Percentiles rank a stretch among this genome's conserved stretches.
These are phyloP conservation scores for Pleomassaria siparia DNA, from an alignment of 2,329 filamentous ascomycete species.

Conservation along the genomic window DNA sequence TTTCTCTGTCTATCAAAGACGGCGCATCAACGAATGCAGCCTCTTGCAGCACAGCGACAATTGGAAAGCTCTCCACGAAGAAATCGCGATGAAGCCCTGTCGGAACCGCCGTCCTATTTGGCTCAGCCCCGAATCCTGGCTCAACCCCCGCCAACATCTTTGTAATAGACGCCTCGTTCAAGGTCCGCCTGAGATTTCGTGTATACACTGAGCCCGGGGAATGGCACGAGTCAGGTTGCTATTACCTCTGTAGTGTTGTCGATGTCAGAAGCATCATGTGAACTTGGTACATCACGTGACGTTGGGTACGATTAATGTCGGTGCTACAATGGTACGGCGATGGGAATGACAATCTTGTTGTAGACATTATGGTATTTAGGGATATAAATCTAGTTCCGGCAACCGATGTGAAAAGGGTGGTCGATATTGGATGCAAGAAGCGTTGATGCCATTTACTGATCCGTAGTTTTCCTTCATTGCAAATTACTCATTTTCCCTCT, in stretches of 20 bases:
- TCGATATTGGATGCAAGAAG: too few species aligned
- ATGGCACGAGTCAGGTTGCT: conserved; percentile 43
- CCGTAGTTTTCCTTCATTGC: too few species aligned
- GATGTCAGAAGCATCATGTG: conserved; percentile 38
- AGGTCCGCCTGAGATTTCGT: conserved; percentile 55
- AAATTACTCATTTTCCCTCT: too few species aligned
- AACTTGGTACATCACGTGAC: conserved; percentile 44
- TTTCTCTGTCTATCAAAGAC: conserved; percentile 51
- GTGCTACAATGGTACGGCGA: conserved; percentile 32
- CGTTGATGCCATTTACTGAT: too few species aligned
- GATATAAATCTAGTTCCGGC: background rate
- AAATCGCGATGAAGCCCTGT: conserved; percentile 47
- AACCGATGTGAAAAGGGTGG: too few species aligned
- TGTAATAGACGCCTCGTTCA: conserved; percentile 60
- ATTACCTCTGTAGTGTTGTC: conserved; percentile 47
- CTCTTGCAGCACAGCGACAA: conserved; percentile 5
- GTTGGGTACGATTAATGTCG: conserved; percentile 25
- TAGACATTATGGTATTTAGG: conserved; percentile 2
- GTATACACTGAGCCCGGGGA: conserved; percentile 60
- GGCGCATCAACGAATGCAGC: background rate
- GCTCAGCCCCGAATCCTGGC: conserved; percentile 51
- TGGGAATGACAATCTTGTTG: conserved; percentile 39
- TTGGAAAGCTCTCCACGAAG: conserved; percentile 13
- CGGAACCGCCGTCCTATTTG: conserved; percentile 62
- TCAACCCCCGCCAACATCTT: conserved; percentile 48